These are phyloP conservation scores for Bacidia gigantensis DNA, from an alignment of 495 filamentous ascomycete species.

Conservation along the genomic window DNA sequence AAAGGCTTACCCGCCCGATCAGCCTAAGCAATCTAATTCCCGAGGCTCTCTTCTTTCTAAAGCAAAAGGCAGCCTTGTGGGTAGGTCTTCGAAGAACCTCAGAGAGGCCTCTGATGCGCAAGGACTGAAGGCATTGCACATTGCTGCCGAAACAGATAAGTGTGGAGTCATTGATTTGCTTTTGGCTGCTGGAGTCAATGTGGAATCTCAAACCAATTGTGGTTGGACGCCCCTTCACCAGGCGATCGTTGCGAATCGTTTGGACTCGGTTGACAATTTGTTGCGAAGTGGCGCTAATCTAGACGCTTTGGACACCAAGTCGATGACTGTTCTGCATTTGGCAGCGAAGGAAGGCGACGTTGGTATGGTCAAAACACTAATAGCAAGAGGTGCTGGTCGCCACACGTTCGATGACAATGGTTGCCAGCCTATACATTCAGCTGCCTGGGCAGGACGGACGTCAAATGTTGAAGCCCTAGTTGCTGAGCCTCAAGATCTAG, in stretches of 20 bases:
- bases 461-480: conserved; percentile 1
- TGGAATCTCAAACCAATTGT: conserved; percentile 18
- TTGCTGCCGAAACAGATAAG: too few relatives aligned
- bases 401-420: conserved; percentile 6
- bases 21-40: too few relatives aligned
- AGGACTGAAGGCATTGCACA: too few relatives aligned
- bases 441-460: conserved; percentile 3
- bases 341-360: conserved; percentile 7
- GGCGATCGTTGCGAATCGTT: conserved; percentile 4
- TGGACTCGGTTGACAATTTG: conserved; percentile 4
- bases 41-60: too few relatives aligned
- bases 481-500: conserved; percentile 2
- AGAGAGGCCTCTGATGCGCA: too few relatives aligned
- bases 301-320: neutral
- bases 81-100: too few relatives aligned
- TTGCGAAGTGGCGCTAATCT: conserved; percentile 5
- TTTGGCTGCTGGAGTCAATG: too few relatives aligned
- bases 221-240: conserved; percentile 7
- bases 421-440: conserved; percentile 9
- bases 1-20: too few relatives aligned
- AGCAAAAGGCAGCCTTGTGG: too few relatives aligned
- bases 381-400: conserved; percentile 3
- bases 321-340: conserved; percentile 9
- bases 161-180: too few relatives aligned
- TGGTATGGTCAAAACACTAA: neutral